Conservation (phyloP, 805 yeast genomes). For the Hermanozyma aechmeae region DNA sequence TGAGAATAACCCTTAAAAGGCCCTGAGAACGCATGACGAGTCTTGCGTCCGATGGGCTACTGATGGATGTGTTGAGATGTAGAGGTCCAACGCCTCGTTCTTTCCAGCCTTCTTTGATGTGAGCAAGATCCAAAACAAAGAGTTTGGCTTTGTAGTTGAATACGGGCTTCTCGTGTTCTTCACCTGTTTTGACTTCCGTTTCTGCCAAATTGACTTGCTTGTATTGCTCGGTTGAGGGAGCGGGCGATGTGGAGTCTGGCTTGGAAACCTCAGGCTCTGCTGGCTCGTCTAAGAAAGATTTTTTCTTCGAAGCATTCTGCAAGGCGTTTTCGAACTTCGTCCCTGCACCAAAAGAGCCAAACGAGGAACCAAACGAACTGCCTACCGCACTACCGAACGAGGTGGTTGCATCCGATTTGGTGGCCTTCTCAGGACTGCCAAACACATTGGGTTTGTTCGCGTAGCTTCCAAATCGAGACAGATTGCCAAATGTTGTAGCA, state of each 20-base stretch:
- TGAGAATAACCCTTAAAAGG: constrained; percentile 70
- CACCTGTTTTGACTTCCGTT: constrained; percentile 71
- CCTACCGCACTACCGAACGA: constrained; percentile 5
- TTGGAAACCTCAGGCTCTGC: constrained; percentile 9
- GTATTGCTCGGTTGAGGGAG: constrained; percentile 27
- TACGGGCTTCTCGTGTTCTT: constrained; percentile 69
- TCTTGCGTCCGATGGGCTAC: constrained; percentile 41
- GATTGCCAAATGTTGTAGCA: constrained; percentile 28
- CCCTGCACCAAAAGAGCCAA: constrained; percentile 34
- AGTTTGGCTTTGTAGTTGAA: constrained; percentile 70
- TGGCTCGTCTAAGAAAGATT: constrained; percentile 48
- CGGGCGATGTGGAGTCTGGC: constrained; percentile 16
- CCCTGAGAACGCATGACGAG: constrained; percentile 90
- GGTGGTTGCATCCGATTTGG: constrained; percentile 2
- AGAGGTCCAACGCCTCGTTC: constrained; percentile 87
- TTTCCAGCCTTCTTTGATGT: constrained; percentile 78
- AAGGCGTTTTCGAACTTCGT: constrained; percentile 47
- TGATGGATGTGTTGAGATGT: constrained; percentile 55
- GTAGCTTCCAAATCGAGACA: constrained; percentile 14
- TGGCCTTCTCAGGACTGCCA: constrained; percentile 11
- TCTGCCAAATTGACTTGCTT: constrained; percentile 49
- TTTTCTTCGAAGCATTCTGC: constrained; percentile 38
- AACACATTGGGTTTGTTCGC: constrained; percentile 18
- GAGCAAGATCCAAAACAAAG: constrained; percentile 61
- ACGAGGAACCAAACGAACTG: constrained; percentile 5